Evolutionary conservation across 225 moss, liverwort and hornwort species (phyloP).

Genomic region (Bryum argenteum): DNA sequence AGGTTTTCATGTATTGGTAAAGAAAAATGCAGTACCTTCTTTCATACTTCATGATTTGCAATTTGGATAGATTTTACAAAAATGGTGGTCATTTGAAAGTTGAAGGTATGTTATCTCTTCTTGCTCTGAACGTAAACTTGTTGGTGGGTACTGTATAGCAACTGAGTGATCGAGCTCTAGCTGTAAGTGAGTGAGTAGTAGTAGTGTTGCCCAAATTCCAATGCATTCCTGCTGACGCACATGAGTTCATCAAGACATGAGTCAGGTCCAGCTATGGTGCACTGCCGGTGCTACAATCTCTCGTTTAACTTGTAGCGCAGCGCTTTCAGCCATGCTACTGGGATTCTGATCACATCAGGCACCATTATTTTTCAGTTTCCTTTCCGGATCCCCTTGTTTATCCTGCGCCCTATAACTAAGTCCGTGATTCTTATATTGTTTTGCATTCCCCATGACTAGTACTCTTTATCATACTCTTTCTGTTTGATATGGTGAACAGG

Average conservation of each 20-base stretch:
- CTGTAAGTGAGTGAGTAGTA: conserved; percentile 1
- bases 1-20: too few species aligned
- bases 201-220: conserved; percentile 18
- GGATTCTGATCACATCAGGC: conserved; percentile 31
- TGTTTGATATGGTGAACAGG: too few species aligned
- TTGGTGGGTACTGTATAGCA: too few species aligned
- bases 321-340: conserved; percentile 25
- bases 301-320: conserved; percentile 6
- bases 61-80: too few species aligned
- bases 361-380: neutral
- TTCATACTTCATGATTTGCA: too few species aligned
- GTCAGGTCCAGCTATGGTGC: conserved; percentile 33
- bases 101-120: too few species aligned
- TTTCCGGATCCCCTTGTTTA: neutral
- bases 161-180: neutral
- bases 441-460: too few species aligned
- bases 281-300: conserved; percentile 37
- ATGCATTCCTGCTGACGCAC: conserved; percentile 36
- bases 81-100: too few species aligned
- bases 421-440: too few species aligned
- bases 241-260: conserved; percentile 36
- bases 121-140: too few species aligned
- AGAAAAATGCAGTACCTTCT: too few species aligned
- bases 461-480: too few species aligned
- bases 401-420: neutral